Percentiles rank a stretch among this genome's conserved stretches.
Conservation (phyloP, 768 basidiomycete species). For the Butyriboletus loyo region DNA sequence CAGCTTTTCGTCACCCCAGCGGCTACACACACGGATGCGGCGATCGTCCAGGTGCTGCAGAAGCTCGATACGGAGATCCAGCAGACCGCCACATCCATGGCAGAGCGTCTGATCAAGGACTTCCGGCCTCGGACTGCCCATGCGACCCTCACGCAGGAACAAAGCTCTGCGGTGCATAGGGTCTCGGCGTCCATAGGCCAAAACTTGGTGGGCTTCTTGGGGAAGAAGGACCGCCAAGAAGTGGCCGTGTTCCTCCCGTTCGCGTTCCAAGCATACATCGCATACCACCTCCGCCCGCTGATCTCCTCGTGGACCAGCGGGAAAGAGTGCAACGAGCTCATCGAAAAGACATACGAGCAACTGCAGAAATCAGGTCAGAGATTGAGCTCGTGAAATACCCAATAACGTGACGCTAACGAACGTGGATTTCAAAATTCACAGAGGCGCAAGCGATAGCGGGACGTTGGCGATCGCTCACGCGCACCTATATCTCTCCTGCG, state of each 20-base stretch:
- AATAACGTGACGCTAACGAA: background rate
- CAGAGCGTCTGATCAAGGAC: background rate
- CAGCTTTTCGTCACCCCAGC: conserved; percentile 4
- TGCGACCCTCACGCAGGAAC: background rate
- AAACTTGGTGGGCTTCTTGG: background rate
- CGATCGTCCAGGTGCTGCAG: conserved; percentile 1
- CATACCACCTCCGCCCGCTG: background rate
- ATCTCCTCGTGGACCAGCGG: conserved; percentile 11
- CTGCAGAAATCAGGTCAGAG: conserved; percentile 3
- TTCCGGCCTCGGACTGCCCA: background rate
- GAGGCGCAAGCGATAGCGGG: conserved; percentile 7
- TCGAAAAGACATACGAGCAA: conserved; percentile 4
- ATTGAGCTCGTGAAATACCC: background rate
- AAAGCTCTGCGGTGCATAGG: background rate
- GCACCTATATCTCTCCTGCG: background rate
- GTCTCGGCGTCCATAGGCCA: background rate
- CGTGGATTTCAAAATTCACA: background rate
- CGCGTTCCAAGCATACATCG: conserved; percentile 7
- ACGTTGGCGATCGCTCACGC: conserved; percentile 12
- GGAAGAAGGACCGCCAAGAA: background rate
- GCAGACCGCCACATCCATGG: conserved; percentile 4
- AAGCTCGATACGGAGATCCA: conserved; percentile 15
- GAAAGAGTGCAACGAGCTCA: background rate
- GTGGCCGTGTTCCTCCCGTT: conserved; percentile 3
- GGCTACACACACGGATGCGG: conserved; percentile 5